Percentiles rank a stretch among this genome's conserved stretches.
These are phyloP conservation scores for Asterella californica DNA, from an alignment of 225 moss, liverwort and hornwort genomes.

Conservation along the genomic window DNA sequence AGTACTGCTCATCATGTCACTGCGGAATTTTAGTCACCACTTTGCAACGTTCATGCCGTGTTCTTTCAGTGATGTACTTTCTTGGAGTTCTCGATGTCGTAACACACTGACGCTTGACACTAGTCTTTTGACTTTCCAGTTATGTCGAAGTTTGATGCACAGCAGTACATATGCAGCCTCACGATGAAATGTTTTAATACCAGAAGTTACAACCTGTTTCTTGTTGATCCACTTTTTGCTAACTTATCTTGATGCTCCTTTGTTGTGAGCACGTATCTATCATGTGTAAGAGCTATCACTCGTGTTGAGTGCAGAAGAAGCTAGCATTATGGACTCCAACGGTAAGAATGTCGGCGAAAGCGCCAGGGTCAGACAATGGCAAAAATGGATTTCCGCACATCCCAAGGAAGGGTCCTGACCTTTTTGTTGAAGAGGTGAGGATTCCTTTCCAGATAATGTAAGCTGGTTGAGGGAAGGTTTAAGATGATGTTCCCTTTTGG, in stretches of 20 bases:
- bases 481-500: background rate
- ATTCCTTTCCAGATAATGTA: background rate
- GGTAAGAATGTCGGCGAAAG: constrained; percentile 14
- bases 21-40: too few species aligned
- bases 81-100: too few species aligned
- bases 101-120: too few species aligned
- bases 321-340: constrained; percentile 1
- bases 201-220: background rate
- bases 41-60: too few species aligned
- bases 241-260: background rate
- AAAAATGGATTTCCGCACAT: constrained; percentile 25
- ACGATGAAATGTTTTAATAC: too few species aligned
- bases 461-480: background rate
- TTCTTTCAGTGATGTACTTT: too few species aligned
- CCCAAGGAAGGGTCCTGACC: constrained; percentile 33
- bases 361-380: constrained; percentile 25
- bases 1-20: too few species aligned
- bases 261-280: background rate
- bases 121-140: too few species aligned
- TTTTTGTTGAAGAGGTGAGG: constrained; percentile 44
- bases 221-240: background rate
- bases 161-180: too few species aligned
- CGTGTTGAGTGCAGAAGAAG: constrained; percentile 30
- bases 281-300: background rate
- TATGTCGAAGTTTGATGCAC: too few species aligned